Base-by-base conservation (phyloP, 2,329 filamentous ascomycete species). In the Phyllosticta citrichinensis region DNA sequence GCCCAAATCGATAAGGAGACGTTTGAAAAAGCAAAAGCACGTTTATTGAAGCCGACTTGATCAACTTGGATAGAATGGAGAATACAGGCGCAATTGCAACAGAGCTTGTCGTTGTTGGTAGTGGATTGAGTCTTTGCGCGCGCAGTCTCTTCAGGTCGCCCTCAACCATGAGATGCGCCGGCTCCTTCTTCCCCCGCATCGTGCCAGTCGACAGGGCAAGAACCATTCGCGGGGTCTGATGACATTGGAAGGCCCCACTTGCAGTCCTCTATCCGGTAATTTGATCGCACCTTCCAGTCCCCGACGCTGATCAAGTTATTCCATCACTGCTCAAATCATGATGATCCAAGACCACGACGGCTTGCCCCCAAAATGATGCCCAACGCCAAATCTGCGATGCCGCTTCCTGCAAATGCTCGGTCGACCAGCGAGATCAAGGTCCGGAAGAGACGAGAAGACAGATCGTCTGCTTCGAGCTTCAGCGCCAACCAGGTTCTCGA, bases 41-140 rank as follows among this genome's bases (percentile, higher is more conserved):
- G 60, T n/a, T 47, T 62, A 14, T 51, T 61, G 6, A 57, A 56
- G 47, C 35, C 40, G 17, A 47, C 40, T 47, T 47, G 60, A 76
- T 73, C 24, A 71, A 69, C 75, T 74, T 77, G 64, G 75, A 76
- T 22, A 65, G 68, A 54, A 75, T 68, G 64, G 71, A 77, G 50
- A 71, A 69, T 67, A 20, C 20, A 17, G 24, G 52, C 20, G 52
- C 52, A 27, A 11, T 53, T 14, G 52, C 20, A 8, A 19, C 52
- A 27, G 10, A 24, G 12, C 19, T 53, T 53, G 20, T 11, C 20
- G 24, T 20, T 53, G 52, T 24, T 53, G 52, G 52, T 53, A 27
- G 52, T 53, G 20, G 52, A 53, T 47, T 47, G 40, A 19, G 40
- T 47, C 17, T 47, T 47, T n/a, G 40, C 40, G 14, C 40, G 17